Conservation (phyloP, 2,329 filamentous ascomycete species). For the Fusarium domesticum region DNA sequence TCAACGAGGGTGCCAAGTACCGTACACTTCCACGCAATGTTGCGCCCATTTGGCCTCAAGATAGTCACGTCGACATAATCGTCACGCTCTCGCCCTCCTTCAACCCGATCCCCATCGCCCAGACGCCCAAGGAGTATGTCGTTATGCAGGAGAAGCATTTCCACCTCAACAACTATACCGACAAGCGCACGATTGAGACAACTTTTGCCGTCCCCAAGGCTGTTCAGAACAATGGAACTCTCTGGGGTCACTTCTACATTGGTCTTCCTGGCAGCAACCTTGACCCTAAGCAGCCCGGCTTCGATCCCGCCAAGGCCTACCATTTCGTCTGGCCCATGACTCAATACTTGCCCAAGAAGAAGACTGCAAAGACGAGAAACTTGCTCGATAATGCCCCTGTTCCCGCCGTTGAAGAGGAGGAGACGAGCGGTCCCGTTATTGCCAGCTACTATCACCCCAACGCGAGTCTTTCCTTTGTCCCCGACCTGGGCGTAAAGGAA, state of each 20-base stretch:
- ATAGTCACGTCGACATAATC: slow-evolving; percentile 75
- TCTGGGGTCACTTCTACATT: slow-evolving; percentile 93
- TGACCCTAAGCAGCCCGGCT: slow-evolving; percentile 70
- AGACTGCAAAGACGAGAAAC: slow-evolving; percentile 81
- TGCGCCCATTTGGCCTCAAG: slow-evolving; percentile 82
- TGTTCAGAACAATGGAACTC: slow-evolving; percentile 87
- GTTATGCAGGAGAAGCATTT: slow-evolving; percentile 81
- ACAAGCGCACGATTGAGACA: slow-evolving; percentile 73
- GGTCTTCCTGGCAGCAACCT: slow-evolving; percentile 71
- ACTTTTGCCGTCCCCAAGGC: slow-evolving; percentile 72
- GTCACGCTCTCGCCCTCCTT: slow-evolving; percentile 80
- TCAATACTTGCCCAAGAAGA: slow-evolving; percentile 89
- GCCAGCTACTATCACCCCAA: slow-evolving; percentile 94
- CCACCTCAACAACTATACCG: slow-evolving; percentile 72
- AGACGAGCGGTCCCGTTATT: slow-evolving; percentile 64
- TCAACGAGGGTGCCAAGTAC: slow-evolving; percentile 61
- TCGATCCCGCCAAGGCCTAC: slow-evolving; percentile 72
- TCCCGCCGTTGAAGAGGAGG: slow-evolving; percentile 43
- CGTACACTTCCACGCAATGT: slow-evolving; percentile 66
- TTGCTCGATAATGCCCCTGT: slow-evolving; percentile 59
- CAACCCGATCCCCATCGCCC: slow-evolving; percentile 63
- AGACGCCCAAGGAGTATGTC: slow-evolving; percentile 63
- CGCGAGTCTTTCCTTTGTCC: slow-evolving; percentile 82
- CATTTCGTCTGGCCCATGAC: slow-evolving; percentile 84
- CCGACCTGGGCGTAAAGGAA: slow-evolving; percentile 68